Evolutionary conservation across 768 basidiomycete genomes (phyloP).

Genomic region (Suillus decipiens): DNA sequence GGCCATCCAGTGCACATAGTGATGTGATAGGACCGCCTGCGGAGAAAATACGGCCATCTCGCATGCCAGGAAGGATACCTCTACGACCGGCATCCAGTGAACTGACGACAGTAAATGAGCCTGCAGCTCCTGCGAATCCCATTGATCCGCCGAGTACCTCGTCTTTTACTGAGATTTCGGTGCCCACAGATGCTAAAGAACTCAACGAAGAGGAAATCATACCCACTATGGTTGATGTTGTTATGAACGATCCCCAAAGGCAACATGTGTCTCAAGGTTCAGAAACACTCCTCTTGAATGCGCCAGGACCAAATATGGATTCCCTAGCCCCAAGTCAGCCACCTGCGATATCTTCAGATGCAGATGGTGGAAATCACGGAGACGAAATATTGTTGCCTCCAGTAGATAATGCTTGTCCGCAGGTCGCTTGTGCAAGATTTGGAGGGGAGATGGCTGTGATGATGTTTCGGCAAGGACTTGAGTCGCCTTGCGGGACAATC

Average conservation of each 20-base stretch:
- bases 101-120: not conserved
- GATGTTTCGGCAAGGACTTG: conserved; percentile 22
- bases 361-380: not conserved
- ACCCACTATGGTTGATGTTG: not conserved
- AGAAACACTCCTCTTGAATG: not conserved
- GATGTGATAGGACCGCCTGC: not conserved
- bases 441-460: conserved; percentile 24
- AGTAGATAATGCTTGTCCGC: not conserved
- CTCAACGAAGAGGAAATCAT: not conserved
- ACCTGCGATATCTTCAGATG: not conserved
- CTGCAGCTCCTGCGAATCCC: not conserved
- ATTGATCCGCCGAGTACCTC: not conserved
- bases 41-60: conserved; percentile 4
- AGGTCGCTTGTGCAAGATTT: conserved; percentile 11
- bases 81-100: conserved; percentile 1
- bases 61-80: conserved; percentile 3
- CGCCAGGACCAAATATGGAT: not conserved
- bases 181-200: not conserved
- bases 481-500: conserved; percentile 13
- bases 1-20: no score
- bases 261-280: not conserved
- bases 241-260: not conserved
- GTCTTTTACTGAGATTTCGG: not conserved
- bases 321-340: not conserved
- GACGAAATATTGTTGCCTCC: no score